Evolutionary conservation across 73 alveolate species (phyloP).

Genomic region (Symbiodinium natans): DNA sequence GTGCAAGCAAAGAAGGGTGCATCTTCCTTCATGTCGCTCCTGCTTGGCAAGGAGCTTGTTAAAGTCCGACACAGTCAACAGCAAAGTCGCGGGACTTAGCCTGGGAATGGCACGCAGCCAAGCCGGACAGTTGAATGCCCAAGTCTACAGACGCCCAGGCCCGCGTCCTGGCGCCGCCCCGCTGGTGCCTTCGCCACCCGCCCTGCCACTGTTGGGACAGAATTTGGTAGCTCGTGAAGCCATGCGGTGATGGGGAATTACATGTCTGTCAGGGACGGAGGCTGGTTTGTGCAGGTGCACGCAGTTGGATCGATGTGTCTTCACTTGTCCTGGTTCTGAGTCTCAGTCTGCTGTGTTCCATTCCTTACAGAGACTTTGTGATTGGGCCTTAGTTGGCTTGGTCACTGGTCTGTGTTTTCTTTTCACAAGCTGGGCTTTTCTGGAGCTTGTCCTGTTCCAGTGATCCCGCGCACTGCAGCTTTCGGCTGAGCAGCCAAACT

Average conservation of each 20-base stretch:
- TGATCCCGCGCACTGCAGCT: neutral
- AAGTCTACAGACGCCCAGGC: neutral
- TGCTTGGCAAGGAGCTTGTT: neutral
- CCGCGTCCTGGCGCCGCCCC: neutral
- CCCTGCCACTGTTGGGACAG: neutral
- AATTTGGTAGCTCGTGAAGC: no score
- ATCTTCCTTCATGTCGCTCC: no score
- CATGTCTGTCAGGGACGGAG: no score
- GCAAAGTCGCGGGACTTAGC: neutral
- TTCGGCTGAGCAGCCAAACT: neutral
- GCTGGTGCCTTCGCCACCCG: neutral
- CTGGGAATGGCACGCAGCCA: neutral
- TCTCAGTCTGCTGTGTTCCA: no score
- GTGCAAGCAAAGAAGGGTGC: no score
- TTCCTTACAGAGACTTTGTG: no score
- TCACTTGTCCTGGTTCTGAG: no score
- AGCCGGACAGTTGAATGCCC: neutral
- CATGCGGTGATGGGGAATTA: no score
- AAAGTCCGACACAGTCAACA: conserved; percentile 9
- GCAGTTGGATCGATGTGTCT: neutral
- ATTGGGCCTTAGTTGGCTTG: no score
- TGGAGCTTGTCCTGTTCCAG: neutral
- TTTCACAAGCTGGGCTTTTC: neutral
- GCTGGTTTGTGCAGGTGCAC: neutral
- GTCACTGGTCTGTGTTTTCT: no score